phyloP scores from a whole-genome alignment of 345 rosid genomes.

The Hypericum perforatum region DNA sequence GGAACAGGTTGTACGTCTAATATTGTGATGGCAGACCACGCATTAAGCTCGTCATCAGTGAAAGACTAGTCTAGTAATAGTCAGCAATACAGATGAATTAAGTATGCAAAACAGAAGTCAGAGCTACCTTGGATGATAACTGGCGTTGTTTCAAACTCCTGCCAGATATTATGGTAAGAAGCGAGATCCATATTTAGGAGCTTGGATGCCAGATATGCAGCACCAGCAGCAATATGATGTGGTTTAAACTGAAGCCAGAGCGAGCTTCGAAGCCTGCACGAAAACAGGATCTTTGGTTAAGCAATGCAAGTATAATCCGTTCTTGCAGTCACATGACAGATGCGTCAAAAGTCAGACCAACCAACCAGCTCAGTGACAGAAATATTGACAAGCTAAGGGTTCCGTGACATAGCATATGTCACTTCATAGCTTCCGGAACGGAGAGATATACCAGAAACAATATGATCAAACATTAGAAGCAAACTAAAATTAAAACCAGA shows the following conservation, averaged over 20 bases:
- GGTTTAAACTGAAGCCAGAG: conserved; percentile 80
- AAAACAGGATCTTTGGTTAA: conserved; percentile 3
- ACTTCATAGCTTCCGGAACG: background rate
- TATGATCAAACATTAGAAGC: conserved; percentile 11
- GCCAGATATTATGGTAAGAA: conserved; percentile 47
- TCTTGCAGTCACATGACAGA: conserved; percentile 2
- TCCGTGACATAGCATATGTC: conserved; percentile 18
- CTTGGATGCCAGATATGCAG: conserved; percentile 64
- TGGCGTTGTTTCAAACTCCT: conserved; percentile 57
- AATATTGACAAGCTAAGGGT: conserved; percentile 16
- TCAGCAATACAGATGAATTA: no score
- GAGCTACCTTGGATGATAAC: conserved; percentile 52
- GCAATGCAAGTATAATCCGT: background rate
- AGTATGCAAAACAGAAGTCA: background rate
- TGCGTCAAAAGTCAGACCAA: conserved; percentile 17
- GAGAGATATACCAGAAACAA: conserved; percentile 4
- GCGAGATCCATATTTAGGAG: conserved; percentile 47
- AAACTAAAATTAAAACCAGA: conserved; percentile 15
- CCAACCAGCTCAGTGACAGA: conserved; percentile 16
- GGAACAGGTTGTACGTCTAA: no score
- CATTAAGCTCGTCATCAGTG: no score
- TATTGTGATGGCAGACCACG: no score
- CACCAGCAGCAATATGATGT: conserved; percentile 77
- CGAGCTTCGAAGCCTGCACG: conserved; percentile 70
- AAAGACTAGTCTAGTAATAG: no score